Evolutionary conservation across 768 basidiomycete genomes (phyloP).

Genomic region (Leccinum aurantiacum): DNA sequence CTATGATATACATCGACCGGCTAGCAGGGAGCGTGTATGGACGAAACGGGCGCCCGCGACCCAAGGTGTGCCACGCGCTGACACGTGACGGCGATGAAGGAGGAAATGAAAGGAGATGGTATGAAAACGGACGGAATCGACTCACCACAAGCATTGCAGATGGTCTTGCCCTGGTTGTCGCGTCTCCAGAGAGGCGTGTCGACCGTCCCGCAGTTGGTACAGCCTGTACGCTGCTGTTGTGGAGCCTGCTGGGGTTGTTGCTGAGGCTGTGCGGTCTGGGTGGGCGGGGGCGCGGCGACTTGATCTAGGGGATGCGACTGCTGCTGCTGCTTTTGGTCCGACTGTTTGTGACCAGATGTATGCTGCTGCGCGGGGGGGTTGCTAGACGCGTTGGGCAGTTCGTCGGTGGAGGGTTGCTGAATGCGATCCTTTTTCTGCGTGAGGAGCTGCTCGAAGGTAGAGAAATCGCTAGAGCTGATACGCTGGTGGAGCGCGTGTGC

Average conservation of each 20-base stretch:
- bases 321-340: slow-evolving; percentile 19
- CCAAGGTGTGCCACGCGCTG: slow-evolving; percentile 22
- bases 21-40: slow-evolving; percentile 27
- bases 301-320: slow-evolving; percentile 21
- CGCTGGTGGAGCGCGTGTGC: slow-evolving; percentile 31
- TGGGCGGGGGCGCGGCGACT: slow-evolving; percentile 30
- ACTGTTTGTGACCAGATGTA: slow-evolving; percentile 7
- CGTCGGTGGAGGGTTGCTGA: slow-evolving; percentile 19
- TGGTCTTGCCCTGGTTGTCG: slow-evolving; percentile 75
- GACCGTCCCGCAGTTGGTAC: slow-evolving; percentile 74
- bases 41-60: slow-evolving; percentile 33
- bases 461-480: slow-evolving; percentile 29
- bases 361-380: slow-evolving; percentile 19
- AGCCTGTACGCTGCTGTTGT: slow-evolving; percentile 46
- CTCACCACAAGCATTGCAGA: slow-evolving; percentile 92
- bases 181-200: slow-evolving; percentile 85
- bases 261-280: slow-evolving; percentile 23
- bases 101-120: slow-evolving; percentile 35
- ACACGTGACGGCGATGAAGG: too few relatives aligned
- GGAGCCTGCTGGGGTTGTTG: slow-evolving; percentile 27
- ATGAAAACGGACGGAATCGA: slow-evolving; percentile 34
- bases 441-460: slow-evolving; percentile 33
- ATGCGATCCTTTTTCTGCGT: slow-evolving; percentile 32
- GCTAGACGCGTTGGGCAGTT: slow-evolving; percentile 12
- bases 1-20: slow-evolving; percentile 36